Evolutionary conservation across 495 filamentous ascomycete genomes (phyloP), one percentile per base, ranked within the genome.

Genomic region (Podospora appendiculata): DNA sequence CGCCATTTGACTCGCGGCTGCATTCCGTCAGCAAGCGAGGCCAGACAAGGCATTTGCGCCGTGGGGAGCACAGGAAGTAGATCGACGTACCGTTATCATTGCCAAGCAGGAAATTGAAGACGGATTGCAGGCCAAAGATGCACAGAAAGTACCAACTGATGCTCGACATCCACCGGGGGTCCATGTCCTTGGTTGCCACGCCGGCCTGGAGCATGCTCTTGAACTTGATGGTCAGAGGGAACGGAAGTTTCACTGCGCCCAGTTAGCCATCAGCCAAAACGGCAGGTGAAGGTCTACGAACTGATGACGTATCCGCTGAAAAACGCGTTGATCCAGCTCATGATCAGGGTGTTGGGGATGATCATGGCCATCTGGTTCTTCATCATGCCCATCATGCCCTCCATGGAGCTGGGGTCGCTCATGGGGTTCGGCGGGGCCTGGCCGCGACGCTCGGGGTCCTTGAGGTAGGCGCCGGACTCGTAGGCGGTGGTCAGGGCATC

Each of bases 351-450:
- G 68, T 98, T 95, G 44, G 93, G 94, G 40, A 98, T 89, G 79
- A 98, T 97, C 93, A 96, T 97, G 58, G 92, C 90, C 89, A 98
- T 95, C 62, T 98, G 95, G 47, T 90, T 90, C 82, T 96, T 98
- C 83, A 97, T 88, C 90, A 95, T 95, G 51, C 92, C 92, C 93
- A 97, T 97, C 92, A 97, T 96, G 51, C 88, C 90, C 64, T 97
- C 94, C 94, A 97, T 98, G 45, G 88, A 90, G 46, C 84, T 87
- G n/a, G 93, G 93, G 69, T 98, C 93, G 35, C 85, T 87, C 88
- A 97, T 91, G 16, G 94, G 93, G 69, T 98, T 97, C 47, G 88
- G 83, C 11, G 89, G 85, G 19, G 90, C 86, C 69, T 96, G 87
- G 46, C 90, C 92, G 54, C 84, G 84, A 59, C 76, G 81, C 11